Evolutionary conservation across 2,329 filamentous ascomycete species (phyloP).

Genomic region (Triangularia setosa): DNA sequence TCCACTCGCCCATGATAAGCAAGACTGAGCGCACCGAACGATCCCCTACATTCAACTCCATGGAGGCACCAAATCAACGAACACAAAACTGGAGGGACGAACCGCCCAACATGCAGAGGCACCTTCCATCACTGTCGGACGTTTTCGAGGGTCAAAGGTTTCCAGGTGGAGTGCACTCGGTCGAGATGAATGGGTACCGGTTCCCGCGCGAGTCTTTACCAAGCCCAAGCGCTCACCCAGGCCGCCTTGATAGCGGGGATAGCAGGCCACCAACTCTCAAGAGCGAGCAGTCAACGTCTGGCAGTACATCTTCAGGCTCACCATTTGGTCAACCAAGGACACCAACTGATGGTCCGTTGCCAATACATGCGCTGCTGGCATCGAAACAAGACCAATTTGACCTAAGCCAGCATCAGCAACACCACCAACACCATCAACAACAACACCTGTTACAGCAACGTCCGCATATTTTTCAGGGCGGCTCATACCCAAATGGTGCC

Average conservation of each 20-base stretch:
- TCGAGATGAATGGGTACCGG: slow-evolving; percentile 22
- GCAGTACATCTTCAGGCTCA: slow-evolving; percentile 37
- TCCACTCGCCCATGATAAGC: slow-evolving; percentile 40
- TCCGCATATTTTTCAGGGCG: slow-evolving; percentile 1
- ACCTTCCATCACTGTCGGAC: slow-evolving; percentile 46
- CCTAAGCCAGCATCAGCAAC: slow-evolving; percentile 7
- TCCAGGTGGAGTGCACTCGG: slow-evolving; percentile 11
- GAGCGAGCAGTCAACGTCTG: slow-evolving; percentile 42
- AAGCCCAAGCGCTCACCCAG: slow-evolving; percentile 30
- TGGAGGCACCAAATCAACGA: slow-evolving; percentile 27
- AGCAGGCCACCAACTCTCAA: slow-evolving; percentile 38
- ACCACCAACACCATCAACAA: background rate
- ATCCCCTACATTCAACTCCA: slow-evolving; percentile 29
- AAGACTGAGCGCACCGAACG: slow-evolving; percentile 35
- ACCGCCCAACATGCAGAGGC: slow-evolving; percentile 31
- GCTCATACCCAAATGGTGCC: slow-evolving; percentile 13
- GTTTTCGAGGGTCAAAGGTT: slow-evolving; percentile 40
- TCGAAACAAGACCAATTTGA: slow-evolving; percentile 32
- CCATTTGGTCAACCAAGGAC: slow-evolving; percentile 41
- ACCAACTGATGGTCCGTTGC: slow-evolving; percentile 47
- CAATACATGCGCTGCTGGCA: slow-evolving; percentile 52
- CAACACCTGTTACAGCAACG: background rate
- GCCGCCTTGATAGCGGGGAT: slow-evolving; percentile 28
- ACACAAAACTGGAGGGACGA: slow-evolving; percentile 28
- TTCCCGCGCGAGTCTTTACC: slow-evolving; percentile 16